A percentile compares a stretch with the other conserved stretches of the same genome.
phyloP scores from a whole-genome alignment of 1,284 basidiomycete species.

The Cryptococcus floricola region DNA sequence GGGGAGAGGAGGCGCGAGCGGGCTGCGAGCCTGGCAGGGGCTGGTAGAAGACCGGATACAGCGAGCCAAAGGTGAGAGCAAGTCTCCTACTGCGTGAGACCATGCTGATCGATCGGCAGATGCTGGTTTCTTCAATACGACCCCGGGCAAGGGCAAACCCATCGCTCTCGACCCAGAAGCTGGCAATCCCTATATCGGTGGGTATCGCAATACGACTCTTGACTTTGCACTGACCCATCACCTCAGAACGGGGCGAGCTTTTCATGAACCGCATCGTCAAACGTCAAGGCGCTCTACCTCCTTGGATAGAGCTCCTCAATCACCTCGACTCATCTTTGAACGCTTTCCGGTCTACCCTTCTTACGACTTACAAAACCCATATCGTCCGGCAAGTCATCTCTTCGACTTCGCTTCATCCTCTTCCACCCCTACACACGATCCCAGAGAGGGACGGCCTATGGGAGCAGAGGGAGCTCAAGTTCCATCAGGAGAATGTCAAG shows the following conservation, averaged over 20 bases:
- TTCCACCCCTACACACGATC: slow-evolving; percentile 51
- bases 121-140: slow-evolving; percentile 66
- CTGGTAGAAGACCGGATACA: slow-evolving; percentile 72
- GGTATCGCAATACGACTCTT: slow-evolving; percentile 51
- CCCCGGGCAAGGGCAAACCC: slow-evolving; percentile 72
- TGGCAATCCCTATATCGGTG: slow-evolving; percentile 71
- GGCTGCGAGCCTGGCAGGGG: slow-evolving; percentile 67
- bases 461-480: slow-evolving; percentile 65
- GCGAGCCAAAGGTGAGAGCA: slow-evolving; percentile 30
- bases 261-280: slow-evolving; percentile 75
- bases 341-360: slow-evolving; percentile 63
- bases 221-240: neutral
- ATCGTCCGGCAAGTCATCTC: slow-evolving; percentile 58
- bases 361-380: slow-evolving; percentile 53
- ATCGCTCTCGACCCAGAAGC: slow-evolving; percentile 61
- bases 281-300: slow-evolving; percentile 76
- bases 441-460: slow-evolving; percentile 66
- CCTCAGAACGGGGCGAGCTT: slow-evolving; percentile 54
- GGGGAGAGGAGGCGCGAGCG: slow-evolving; percentile 41
- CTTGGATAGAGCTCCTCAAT: slow-evolving; percentile 82
- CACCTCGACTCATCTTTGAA: slow-evolving; percentile 59
- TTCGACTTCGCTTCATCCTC: slow-evolving; percentile 48
- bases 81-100: neutral
- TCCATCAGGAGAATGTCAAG: slow-evolving; percentile 65
- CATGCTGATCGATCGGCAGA: slow-evolving; percentile 11